Evolutionary conservation across 2,329 filamentous ascomycete species (phyloP), one percentile per base, ranked within the genome.

Genomic region (Dactylellina parvicollis): DNA sequence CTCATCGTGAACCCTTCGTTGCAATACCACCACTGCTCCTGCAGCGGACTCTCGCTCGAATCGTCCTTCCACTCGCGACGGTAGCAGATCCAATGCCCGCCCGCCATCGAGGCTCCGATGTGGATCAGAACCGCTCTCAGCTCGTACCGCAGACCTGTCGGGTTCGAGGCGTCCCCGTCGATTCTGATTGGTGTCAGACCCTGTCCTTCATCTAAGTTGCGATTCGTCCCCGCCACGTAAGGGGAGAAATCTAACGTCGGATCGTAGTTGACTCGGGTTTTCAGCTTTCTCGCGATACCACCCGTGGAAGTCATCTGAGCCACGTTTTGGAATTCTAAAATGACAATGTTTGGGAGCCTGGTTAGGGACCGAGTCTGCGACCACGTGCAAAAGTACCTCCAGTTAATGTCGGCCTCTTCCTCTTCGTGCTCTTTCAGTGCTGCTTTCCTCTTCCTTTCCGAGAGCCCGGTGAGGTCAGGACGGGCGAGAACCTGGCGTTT

Each of bases 21-120:
- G 16, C 67, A 72, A 20, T 50, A 40, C 67, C 67, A 72, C 67
- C 67, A 72, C 28, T 72, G 57, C 28, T 65, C 52, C 1, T 44
- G n/a, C 5, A 49, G 5, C 4, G 50, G 32, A 18, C 28, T 54
- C 4, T 2, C 26, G 2, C 24, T 20, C n/a, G n/a, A n/a, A n/a
- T n/a, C n/a, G n/a, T 52, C 56, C 16, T 55, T 22, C 67, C 67
- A 72, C 28, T 72, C 67, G 3, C 67, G 67, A 1, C 67, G 52
- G 36, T 59, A 64, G 28, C 50, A 59, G 8, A 38, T 28, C 67
- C 67, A 72, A 34, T 72, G 67, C n/a, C 67, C 67, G 2, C 22
- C 24, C 8, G 8, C 20, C 8, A 59, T 30, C 20, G 18, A 8
- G 0, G 3, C 5, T 1, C 67, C 67, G 2, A 18, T 7, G 36